Evolutionary conservation across 164 flowering plant species (phyloP).

Genomic region (Cinnamomum micranthum): DNA sequence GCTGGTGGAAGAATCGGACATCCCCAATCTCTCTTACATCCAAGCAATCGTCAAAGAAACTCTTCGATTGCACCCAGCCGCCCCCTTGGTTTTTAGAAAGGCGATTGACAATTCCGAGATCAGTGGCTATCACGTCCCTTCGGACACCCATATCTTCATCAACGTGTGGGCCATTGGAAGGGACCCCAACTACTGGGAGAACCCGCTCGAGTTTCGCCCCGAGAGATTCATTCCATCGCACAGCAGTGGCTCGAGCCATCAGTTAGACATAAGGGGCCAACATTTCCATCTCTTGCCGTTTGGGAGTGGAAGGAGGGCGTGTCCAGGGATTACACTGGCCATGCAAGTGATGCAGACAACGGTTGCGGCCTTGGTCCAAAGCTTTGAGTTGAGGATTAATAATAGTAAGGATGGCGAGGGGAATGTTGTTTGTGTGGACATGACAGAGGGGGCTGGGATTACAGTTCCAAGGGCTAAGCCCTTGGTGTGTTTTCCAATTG

Average conservation of each 20-base stretch:
- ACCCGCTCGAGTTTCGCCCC: constrained; percentile 8
- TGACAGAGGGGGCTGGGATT: background rate
- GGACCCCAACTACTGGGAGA: constrained; percentile 6
- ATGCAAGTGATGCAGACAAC: constrained; percentile 2
- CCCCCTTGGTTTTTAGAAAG: constrained; percentile 1
- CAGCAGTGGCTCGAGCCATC: background rate
- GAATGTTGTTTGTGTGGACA: background rate
- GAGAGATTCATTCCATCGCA: constrained; percentile 10
- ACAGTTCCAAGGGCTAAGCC: constrained; percentile 3
- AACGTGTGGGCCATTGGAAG: constrained; percentile 10
- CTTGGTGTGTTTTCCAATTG: constrained; percentile 3
- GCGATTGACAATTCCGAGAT: constrained; percentile 5
- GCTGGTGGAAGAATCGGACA: constrained; percentile 13
- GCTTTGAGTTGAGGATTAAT: constrained; percentile 9
- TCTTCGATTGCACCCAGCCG: constrained; percentile 2
- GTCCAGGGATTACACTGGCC: constrained; percentile 16
- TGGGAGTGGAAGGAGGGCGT: constrained; percentile 30
- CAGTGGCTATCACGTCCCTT: constrained; percentile 9
- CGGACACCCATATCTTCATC: background rate
- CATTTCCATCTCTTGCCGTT: constrained; percentile 31
- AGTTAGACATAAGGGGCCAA: constrained; percentile 28
- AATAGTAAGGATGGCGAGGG: background rate
- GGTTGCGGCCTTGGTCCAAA: constrained; percentile 9
- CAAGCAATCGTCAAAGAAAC: constrained; percentile 11
- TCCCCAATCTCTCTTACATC: constrained; percentile 13